These are phyloP conservation scores for Amauroascus verrucosus DNA, from an alignment of 2,329 filamentous ascomycete genomes.

Conservation along the genomic window DNA sequence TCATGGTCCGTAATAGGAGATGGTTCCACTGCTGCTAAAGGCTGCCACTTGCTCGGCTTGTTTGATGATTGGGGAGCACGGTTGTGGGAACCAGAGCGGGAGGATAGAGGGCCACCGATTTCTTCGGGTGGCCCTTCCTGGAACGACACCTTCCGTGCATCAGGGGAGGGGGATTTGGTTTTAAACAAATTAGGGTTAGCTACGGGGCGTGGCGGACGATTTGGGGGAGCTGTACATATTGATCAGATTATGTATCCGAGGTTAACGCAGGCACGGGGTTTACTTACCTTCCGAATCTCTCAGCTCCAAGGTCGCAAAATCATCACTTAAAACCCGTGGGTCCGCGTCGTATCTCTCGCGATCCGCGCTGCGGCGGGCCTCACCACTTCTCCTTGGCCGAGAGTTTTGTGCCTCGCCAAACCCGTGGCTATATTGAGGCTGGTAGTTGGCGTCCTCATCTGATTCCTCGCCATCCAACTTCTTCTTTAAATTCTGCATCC, in stretches of 20 bases:
- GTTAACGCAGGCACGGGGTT: background rate
- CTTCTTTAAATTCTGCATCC: constrained; percentile 88
- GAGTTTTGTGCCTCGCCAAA: constrained; percentile 24
- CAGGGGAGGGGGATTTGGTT: constrained; percentile 48
- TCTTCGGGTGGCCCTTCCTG: constrained; percentile 62
- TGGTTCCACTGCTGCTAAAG: constrained; percentile 73
- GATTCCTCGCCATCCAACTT: constrained; percentile 81
- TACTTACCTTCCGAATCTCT: constrained; percentile 50
- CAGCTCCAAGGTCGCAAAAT: constrained; percentile 62
- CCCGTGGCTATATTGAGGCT: constrained; percentile 24
- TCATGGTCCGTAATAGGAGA: constrained; percentile 82
- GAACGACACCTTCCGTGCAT: constrained; percentile 46
- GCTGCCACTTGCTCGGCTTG: constrained; percentile 94
- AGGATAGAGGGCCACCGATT: constrained; percentile 62
- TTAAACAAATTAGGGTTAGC: constrained; percentile 76
- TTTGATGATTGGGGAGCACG: constrained; percentile 41
- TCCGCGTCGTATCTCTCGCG: constrained; percentile 91
- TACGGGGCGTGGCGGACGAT: constrained; percentile 51
- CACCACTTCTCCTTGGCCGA: constrained; percentile 50
- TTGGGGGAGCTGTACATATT: constrained; percentile 40
- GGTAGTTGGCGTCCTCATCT: constrained; percentile 48
- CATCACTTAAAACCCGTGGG: constrained; percentile 77
- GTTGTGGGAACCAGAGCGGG: constrained; percentile 49
- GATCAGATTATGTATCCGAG: constrained; percentile 5
- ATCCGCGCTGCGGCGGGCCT: constrained; percentile 67